These are phyloP conservation scores for Platanthera guangdongensis DNA, from an alignment of 106 monocot species.

Conservation along the genomic window DNA sequence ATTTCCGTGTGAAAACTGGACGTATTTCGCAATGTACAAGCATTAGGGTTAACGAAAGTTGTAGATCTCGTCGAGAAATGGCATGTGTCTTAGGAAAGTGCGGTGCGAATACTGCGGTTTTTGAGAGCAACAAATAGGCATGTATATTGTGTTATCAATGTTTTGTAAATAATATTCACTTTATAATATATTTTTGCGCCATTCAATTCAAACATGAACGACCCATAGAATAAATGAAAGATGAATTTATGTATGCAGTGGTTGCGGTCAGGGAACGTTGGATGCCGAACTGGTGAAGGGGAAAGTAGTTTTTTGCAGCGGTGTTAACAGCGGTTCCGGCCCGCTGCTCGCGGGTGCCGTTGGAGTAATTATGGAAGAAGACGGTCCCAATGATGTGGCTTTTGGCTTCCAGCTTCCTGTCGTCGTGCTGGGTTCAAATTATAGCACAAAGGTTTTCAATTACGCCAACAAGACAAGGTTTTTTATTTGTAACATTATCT, in stretches of 20 bases:
- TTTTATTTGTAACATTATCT: neutral
- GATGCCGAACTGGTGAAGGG: conserved; percentile 18
- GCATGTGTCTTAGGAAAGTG: no score
- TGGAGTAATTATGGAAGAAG: conserved; percentile 8
- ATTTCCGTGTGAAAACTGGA: no score
- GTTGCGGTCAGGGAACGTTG: conserved; percentile 13
- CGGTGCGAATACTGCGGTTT: no score
- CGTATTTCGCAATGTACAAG: no score
- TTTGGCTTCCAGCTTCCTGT: conserved; percentile 12
- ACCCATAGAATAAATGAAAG: neutral
- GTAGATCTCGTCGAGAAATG: no score
- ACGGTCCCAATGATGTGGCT: conserved; percentile 4
- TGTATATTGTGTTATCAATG: no score
- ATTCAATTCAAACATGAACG: no score
- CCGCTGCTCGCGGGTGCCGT: conserved; percentile 15
- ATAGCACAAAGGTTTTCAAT: neutral
- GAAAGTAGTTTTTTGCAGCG: conserved; percentile 19
- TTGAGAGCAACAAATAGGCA: no score
- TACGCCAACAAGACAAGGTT: conserved; percentile 26
- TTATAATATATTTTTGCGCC: no score
- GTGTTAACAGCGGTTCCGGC: neutral
- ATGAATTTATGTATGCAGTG: neutral
- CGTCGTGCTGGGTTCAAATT: neutral
- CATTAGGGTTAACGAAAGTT: no score
- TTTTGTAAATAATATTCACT: no score